These are phyloP conservation scores for Candida tammaniensis DNA, from an alignment of 805 yeast species.

Conservation along the genomic window DNA sequence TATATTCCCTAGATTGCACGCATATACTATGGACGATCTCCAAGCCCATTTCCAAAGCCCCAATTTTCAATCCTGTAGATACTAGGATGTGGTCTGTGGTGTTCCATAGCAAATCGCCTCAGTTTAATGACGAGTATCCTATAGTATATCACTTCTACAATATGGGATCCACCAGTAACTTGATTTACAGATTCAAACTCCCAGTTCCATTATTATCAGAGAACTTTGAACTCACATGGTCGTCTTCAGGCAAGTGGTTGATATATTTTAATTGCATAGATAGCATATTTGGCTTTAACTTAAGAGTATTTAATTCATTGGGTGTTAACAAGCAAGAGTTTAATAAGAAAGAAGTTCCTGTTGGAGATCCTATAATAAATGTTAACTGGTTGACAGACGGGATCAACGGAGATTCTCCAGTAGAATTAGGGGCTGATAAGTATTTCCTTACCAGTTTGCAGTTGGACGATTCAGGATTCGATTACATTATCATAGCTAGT, in stretches of 20 bases:
- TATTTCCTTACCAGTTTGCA: too few relatives aligned
- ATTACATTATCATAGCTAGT: too few relatives aligned
- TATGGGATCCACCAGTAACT: slow-evolving; percentile 28
- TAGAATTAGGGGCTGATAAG: too few relatives aligned
- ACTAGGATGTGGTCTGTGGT: slow-evolving; percentile 29
- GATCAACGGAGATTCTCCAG: slow-evolving; percentile 8
- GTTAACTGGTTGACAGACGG: slow-evolving; percentile 18
- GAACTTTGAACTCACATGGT: slow-evolving; percentile 26
- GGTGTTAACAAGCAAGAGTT: slow-evolving; percentile 19
- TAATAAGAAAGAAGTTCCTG: slow-evolving; percentile 10
- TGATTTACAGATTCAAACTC: slow-evolving; percentile 21
- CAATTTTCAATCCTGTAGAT: slow-evolving; percentile 10
- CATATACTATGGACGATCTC: slow-evolving; percentile 28
- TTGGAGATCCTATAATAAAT: slow-evolving; percentile 16
- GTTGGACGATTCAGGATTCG: too few relatives aligned
- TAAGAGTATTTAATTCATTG: slow-evolving; percentile 25
- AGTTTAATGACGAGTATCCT: slow-evolving; percentile 13
- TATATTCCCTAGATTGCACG: slow-evolving; percentile 38
- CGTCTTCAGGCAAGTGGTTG: slow-evolving; percentile 34
- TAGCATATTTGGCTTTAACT: slow-evolving; percentile 25
- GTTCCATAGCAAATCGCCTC: slow-evolving; percentile 10
- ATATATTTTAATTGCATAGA: slow-evolving; percentile 21
- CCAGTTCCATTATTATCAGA: slow-evolving; percentile 16
- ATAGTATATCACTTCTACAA: slow-evolving; percentile 30
- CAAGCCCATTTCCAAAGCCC: slow-evolving; percentile 25